A percentile compares a stretch with the other conserved stretches of the same genome.
Evolutionary conservation across 1,284 basidiomycete genomes (phyloP).

Genomic region (Moesziomyces sp.): DNA sequence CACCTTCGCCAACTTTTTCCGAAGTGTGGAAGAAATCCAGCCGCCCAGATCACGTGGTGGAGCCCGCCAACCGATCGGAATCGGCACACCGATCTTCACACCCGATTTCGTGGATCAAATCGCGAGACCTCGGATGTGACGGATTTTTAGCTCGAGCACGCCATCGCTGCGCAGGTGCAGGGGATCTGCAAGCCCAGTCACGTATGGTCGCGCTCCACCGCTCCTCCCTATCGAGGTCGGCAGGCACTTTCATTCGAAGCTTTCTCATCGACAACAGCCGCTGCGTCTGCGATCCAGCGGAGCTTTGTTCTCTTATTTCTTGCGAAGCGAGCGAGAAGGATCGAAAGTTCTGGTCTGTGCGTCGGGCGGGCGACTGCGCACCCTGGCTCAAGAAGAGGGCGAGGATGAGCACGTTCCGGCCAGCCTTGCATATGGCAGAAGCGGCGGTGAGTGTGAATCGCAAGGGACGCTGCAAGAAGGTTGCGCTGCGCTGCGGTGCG

Average conservation of each 20-base stretch:
- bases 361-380: no score
- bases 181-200: constrained; percentile 9
- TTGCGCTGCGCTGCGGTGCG: neutral
- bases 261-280: no score
- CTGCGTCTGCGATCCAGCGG: no score
- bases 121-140: constrained; percentile 23
- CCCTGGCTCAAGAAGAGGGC: neutral
- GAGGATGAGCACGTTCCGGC: neutral
- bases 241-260: no score
- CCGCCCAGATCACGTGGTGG: constrained; percentile 29
- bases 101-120: neutral
- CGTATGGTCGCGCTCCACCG: neutral
- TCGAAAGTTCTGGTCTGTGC: neutral
- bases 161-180: constrained; percentile 27
- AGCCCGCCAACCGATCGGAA: neutral
- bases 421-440: neutral
- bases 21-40: constrained; percentile 23
- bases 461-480: neutral
- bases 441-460: no score
- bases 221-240: no score
- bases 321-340: neutral
- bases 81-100: neutral
- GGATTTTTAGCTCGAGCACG: constrained; percentile 22
- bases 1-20: constrained; percentile 16
- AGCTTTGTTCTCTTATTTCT: no score